These are phyloP conservation scores for Stephania japonica DNA, from an alignment of 164 flowering plant species.

Conservation along the genomic window DNA sequence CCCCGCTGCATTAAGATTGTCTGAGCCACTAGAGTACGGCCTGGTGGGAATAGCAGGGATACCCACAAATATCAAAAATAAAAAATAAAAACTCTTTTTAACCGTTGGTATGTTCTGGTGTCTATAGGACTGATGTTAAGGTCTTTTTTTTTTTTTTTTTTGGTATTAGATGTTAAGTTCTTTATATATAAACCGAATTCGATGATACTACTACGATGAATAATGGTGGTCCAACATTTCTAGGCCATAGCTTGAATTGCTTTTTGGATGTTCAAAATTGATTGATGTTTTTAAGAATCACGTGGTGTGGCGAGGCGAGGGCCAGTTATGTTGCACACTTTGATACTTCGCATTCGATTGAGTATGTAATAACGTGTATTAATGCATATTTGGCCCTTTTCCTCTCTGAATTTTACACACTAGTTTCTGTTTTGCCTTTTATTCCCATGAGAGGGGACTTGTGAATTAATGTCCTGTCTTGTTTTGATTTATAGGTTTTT, in stretches of 20 bases:
- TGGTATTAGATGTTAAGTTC: too few relatives aligned
- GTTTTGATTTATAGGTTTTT: slow-evolving; percentile 30
- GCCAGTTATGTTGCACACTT: not conserved
- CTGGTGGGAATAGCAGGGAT: too few relatives aligned
- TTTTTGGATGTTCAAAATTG: not conserved
- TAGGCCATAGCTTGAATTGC: not conserved
- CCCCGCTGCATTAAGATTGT: too few relatives aligned
- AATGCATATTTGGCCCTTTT: not conserved
- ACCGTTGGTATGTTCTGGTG: not conserved
- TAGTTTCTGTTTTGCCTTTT: not conserved
- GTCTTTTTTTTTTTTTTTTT: too few relatives aligned
- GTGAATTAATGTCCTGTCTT: not conserved
- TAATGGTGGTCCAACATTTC: not conserved
- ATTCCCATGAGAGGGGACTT: not conserved
- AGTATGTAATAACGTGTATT: not conserved
- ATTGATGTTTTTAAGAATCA: not conserved
- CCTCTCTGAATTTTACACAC: not conserved
- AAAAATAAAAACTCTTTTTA: too few relatives aligned
- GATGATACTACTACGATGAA: not conserved
- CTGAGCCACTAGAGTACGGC: too few relatives aligned
- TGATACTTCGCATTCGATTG: not conserved
- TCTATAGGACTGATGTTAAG: not conserved
- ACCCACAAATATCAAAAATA: too few relatives aligned
- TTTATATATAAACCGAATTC: too few relatives aligned
- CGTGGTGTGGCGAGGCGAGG: not conserved